A percentile compares a stretch with the other conserved stretches of the same genome.
phyloP scores from a whole-genome alignment of 495 filamentous ascomycete genomes.

The Penicillium atrosanguineum region DNA sequence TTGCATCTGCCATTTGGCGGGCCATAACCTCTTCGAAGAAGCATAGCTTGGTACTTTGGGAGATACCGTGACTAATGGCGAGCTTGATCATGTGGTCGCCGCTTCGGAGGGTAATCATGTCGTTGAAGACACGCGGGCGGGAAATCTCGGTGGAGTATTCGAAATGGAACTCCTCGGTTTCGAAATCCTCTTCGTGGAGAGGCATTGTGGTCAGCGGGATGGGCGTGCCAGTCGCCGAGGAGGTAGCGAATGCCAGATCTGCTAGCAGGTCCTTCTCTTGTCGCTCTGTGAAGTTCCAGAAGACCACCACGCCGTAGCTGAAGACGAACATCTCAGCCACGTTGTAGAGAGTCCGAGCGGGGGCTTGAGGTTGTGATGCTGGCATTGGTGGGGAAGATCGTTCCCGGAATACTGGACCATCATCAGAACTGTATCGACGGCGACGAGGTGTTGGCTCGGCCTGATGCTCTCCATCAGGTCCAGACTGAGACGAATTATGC shows the following conservation, averaged over 20 bases:
- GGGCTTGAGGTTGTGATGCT: slow-evolving; percentile 22
- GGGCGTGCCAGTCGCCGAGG: slow-evolving; percentile 46
- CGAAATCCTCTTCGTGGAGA: slow-evolving; percentile 80
- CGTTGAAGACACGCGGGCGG: slow-evolving; percentile 89
- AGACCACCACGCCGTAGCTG: slow-evolving; percentile 95
- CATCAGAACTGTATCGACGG: slow-evolving; percentile 28
- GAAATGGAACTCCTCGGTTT: slow-evolving; percentile 98
- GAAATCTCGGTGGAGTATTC: slow-evolving; percentile 86
- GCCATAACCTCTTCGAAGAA: slow-evolving; percentile 98
- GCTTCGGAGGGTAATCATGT: slow-evolving; percentile 95
- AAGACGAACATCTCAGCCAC: slow-evolving; percentile 99
- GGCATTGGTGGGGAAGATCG: slow-evolving; percentile 14
- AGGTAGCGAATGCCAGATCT: slow-evolving; percentile 86
- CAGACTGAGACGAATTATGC: slow-evolving; percentile 1
- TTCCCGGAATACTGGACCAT: slow-evolving; percentile 19
- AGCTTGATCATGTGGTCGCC: slow-evolving; percentile 99
- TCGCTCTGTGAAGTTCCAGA: slow-evolving; percentile 95
- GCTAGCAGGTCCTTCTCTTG: slow-evolving; percentile 97
- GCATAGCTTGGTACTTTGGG: slow-evolving; percentile 93
- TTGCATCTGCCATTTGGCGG: slow-evolving; percentile 86
- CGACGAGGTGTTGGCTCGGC: slow-evolving; percentile 16
- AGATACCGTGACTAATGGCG: slow-evolving; percentile 94
- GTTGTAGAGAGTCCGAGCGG: slow-evolving; percentile 58
- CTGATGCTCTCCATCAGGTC: slow-evolving; percentile 1
- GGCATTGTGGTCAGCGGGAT: slow-evolving; percentile 66